These are phyloP conservation scores for Rhizopogon parksii DNA, from an alignment of 1,284 basidiomycete genomes.

Conservation along the genomic window DNA sequence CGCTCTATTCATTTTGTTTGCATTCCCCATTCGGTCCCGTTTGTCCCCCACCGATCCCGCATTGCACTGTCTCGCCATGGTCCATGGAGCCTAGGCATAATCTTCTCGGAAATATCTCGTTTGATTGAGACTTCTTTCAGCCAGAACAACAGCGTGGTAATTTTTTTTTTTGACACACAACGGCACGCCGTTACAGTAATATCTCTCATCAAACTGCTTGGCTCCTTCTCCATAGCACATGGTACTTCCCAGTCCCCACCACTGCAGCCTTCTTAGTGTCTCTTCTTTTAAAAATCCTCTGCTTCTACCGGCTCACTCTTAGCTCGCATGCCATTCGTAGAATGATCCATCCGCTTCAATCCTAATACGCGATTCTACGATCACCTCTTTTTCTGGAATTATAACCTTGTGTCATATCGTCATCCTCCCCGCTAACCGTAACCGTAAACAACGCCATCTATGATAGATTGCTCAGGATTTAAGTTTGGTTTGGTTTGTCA, in stretches of 20 bases:
- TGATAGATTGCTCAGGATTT: not conserved
- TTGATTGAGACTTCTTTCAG: slow-evolving; percentile 1
- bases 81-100: not conserved
- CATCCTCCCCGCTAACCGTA: not conserved
- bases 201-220: not conserved
- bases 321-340: not conserved
- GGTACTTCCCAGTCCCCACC: too few relatives aligned
- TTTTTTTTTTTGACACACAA: not conserved
- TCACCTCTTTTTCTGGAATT: not conserved
- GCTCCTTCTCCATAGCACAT: not conserved
- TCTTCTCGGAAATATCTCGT: not conserved
- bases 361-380: not conserved
- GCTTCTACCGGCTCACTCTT: not conserved
- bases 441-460: not conserved
- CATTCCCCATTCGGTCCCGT: not conserved
- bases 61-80: not conserved
- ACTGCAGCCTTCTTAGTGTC: too few relatives aligned
- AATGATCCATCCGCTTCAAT: not conserved
- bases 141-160: slow-evolving; percentile 1
- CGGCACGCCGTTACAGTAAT: not conserved
- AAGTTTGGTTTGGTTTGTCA: not conserved
- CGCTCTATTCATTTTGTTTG: too few relatives aligned
- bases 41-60: not conserved
- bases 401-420: not conserved
- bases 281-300: not conserved